Base-by-base conservation (phyloP, 495 filamentous ascomycete genomes). In the Penicillium riverlandense region DNA sequence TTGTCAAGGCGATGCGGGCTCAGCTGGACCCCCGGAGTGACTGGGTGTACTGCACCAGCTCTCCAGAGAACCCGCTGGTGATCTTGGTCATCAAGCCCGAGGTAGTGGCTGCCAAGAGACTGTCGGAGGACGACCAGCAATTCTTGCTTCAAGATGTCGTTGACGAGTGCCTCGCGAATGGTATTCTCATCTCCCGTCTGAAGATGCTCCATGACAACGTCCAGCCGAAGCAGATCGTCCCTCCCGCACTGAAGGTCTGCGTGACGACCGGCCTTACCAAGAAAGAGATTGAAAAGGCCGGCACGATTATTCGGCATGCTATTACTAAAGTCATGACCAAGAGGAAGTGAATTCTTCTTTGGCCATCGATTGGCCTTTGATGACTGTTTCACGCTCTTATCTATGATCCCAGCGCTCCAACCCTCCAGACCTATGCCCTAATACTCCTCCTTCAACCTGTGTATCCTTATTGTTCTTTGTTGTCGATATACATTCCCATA, bases 231-330 rank as follows among this genome's bases (percentile, higher is more conserved):
- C 82, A 85, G 28, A 61, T 75, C 46, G 76, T 87, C 35, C 70
- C 79, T 40, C 86, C 90, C 11, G 86, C 83, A 6, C 73, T 97
- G 45, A 98, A 97, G 70, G 82, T 95, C 12, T 96, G 90, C 61
- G 74, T 96, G 43, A 91, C 89, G 0, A 83, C 75, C 29, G 92
- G 86, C 8, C 73, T 97, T 52, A 84, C 85, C 30, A 90, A 85
- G 71, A 96, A 95, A 69, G 92, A 98, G 63, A 83, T 88, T 36
- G 92, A 98, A 69, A 91, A 89, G 67, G 86, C 92, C 2, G 92
- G 91, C 2, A 78, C 81, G 5, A 84, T 79, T 6, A 87, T 97
- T 45, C 77, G 94, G 40, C 91, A 96, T 67, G 92, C 90, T 13
- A 87, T 96, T 53, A 95, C 90, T 29, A 96, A 95, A 70, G 82